Percentiles rank a stretch among this genome's conserved stretches.
phyloP scores from a whole-genome alignment of 768 basidiomycete genomes.

The Leccinum imitatum region DNA sequence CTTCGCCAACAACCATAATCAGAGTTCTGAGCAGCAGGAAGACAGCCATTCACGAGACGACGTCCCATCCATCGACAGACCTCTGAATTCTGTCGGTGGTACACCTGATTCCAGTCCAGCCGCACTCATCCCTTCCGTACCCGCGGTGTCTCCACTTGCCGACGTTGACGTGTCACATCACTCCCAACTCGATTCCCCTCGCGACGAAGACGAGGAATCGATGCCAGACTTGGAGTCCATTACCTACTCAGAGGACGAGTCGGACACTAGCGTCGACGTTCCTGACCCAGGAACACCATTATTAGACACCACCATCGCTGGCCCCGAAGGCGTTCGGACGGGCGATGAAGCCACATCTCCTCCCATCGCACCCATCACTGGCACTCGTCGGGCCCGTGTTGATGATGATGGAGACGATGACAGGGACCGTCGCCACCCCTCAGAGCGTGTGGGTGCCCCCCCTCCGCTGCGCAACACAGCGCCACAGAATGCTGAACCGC shows the following conservation, averaged over 20 bases:
- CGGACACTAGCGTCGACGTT: slow-evolving; percentile 30
- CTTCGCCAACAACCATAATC: slow-evolving; percentile 15
- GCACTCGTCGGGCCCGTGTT: slow-evolving; percentile 52
- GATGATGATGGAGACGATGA: slow-evolving; percentile 64
- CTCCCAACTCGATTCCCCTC: slow-evolving; percentile 6
- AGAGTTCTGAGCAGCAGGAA: slow-evolving; percentile 1
- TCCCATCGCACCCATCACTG: slow-evolving; percentile 30
- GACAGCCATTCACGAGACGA: neutral
- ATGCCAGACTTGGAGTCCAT: slow-evolving; percentile 44
- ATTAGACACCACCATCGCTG: slow-evolving; percentile 22
- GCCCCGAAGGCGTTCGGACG: slow-evolving; percentile 29
- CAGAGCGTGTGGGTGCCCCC: slow-evolving; percentile 47
- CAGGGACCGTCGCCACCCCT: slow-evolving; percentile 63
- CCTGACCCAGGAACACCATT: slow-evolving; percentile 30
- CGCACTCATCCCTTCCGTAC: neutral
- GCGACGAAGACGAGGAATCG: slow-evolving; percentile 36
- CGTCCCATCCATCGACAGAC: slow-evolving; percentile 4
- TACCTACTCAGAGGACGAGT: slow-evolving; percentile 39
- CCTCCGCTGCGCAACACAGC: slow-evolving; percentile 19
- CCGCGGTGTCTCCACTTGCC: slow-evolving; percentile 1
- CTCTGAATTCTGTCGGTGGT: neutral
- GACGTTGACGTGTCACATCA: slow-evolving; percentile 10
- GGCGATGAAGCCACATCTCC: slow-evolving; percentile 34
- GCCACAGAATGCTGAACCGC: slow-evolving; percentile 25
- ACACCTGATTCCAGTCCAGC: slow-evolving; percentile 5